A percentile compares a stretch with the other conserved stretches of the same genome.
Evolutionary conservation across 352 stramenopile genomes (phyloP).

Genomic region (Globisporangium radiosum): DNA sequence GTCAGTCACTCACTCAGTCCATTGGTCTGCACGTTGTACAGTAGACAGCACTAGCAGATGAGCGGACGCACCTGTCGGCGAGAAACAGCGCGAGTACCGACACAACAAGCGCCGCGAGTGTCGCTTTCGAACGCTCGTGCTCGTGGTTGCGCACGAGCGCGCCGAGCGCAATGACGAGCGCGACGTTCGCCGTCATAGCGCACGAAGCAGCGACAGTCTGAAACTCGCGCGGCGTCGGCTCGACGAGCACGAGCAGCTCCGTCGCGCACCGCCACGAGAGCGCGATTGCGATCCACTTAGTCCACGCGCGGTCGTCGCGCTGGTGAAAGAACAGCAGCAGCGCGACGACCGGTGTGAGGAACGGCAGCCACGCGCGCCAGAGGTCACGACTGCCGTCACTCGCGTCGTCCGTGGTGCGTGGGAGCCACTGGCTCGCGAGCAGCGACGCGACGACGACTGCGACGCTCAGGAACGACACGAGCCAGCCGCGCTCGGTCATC

Average conservation of each 20-base stretch:
- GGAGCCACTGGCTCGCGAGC: constrained; percentile 50
- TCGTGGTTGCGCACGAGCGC: constrained; percentile 43
- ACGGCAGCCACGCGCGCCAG: constrained; percentile 60
- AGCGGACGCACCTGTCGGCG: constrained; percentile 49
- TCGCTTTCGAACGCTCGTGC: constrained; percentile 44
- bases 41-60: neutral
- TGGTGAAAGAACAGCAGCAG: constrained; percentile 74
- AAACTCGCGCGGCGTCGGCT: constrained; percentile 35
- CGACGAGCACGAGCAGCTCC: constrained; percentile 64
- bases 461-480: constrained; percentile 65
- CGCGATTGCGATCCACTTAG: constrained; percentile 78
- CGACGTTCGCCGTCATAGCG: constrained; percentile 43
- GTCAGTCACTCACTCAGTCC: neutral
- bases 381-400: constrained; percentile 12
- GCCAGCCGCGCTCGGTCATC: constrained; percentile 48
- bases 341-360: constrained; percentile 55
- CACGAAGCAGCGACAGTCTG: constrained; percentile 30
- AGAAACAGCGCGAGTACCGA: constrained; percentile 45
- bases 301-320: constrained; percentile 55
- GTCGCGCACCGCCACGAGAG: constrained; percentile 69
- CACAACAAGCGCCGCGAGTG: constrained; percentile 34
- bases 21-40: too few relatives aligned
- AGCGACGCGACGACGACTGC: constrained; percentile 60
- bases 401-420: constrained; percentile 17
- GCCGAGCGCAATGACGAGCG: constrained; percentile 41